Base-by-base conservation (phyloP, 495 filamentous ascomycete species). In the Melanomma pulvis-pyrius region DNA sequence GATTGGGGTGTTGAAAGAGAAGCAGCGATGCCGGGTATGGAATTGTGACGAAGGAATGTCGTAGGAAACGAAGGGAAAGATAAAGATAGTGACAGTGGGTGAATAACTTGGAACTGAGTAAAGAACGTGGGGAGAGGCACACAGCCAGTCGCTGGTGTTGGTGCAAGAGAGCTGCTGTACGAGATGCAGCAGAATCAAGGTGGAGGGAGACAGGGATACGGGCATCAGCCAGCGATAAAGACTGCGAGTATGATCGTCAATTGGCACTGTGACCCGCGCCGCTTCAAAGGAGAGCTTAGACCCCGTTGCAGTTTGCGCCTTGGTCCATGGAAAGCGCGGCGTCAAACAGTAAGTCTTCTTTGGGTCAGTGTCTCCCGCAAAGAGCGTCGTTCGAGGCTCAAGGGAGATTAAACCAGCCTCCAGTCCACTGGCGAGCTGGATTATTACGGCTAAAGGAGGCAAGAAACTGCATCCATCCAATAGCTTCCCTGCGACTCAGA, bases 351-450 rank as follows among this genome's bases (percentile, higher is more conserved):
- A 19, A 6, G 22, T 22, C 34, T 21, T 28, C 13, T 29, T 39
- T 32, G 25, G 28, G 15, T 15, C 60, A 41, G 17, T 29, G 49
- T 58, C 29, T 21, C 17, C 61, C 57, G 30, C 11, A 30, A 32
- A 2, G 8, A 58, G 61, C 34, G 36, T 65, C 36, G 62, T 44
- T 29, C 21, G 49, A 65, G 47, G 50, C 32, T 55, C 28, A 19
- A 28, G 55, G 63, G 63, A 67, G 46, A 67, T 67, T 67, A 34
- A 44, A 25, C 53, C 19, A 52, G 62, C 62, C 62, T 51, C 47
- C 49, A 15, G 39, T 30, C 4, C 61, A 15, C 11, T 50, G 48
- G 48, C 19, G 19, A 51, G 48, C 48, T 48, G 44, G 44, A 48
- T 6, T 2, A 44, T 17, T 15, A 44, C 39, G 39, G 39, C 39